Percentiles rank a stretch among this genome's conserved stretches.
phyloP scores from a whole-genome alignment of 768 basidiomycete species.

The Tricholomella constricta region DNA sequence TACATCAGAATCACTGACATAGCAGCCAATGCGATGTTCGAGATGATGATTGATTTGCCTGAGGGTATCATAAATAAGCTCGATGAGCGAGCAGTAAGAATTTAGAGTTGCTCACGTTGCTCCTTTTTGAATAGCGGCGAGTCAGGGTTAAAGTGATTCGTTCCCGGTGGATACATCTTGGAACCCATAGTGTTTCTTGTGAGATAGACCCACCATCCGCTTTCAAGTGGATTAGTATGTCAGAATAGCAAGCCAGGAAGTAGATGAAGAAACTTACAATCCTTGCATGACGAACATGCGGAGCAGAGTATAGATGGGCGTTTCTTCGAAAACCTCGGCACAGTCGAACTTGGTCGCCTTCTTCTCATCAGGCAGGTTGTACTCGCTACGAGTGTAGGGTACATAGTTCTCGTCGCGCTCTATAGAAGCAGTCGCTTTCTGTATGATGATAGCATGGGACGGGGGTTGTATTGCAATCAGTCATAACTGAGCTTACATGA shows the following conservation, averaged over 20 bases:
- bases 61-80: background rate
- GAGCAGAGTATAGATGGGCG: slow-evolving; percentile 44
- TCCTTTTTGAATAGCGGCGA: slow-evolving; percentile 43
- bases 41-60: slow-evolving; percentile 41
- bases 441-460: background rate
- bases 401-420: slow-evolving; percentile 79
- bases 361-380: slow-evolving; percentile 40
- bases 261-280: slow-evolving; percentile 29
- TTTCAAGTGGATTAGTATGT: background rate
- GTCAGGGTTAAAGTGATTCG: slow-evolving; percentile 43
- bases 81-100: slow-evolving; percentile 4
- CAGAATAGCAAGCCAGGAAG: background rate
- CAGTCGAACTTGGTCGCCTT: slow-evolving; percentile 44
- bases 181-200: slow-evolving; percentile 47
- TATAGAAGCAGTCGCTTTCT: slow-evolving; percentile 71
- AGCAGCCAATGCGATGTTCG: slow-evolving; percentile 30
- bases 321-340: slow-evolving; percentile 53
- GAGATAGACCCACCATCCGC: slow-evolving; percentile 33
- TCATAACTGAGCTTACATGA: slow-evolving; percentile 42
- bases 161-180: slow-evolving; percentile 48
- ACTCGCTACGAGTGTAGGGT: slow-evolving; percentile 46
- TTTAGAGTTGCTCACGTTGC: slow-evolving; percentile 31
- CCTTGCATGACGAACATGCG: slow-evolving; percentile 53
- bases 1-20: slow-evolving; percentile 26
- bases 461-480: no score